Base-by-base conservation (phyloP, 805 yeast species). In the Pichia deserticola region DNA sequence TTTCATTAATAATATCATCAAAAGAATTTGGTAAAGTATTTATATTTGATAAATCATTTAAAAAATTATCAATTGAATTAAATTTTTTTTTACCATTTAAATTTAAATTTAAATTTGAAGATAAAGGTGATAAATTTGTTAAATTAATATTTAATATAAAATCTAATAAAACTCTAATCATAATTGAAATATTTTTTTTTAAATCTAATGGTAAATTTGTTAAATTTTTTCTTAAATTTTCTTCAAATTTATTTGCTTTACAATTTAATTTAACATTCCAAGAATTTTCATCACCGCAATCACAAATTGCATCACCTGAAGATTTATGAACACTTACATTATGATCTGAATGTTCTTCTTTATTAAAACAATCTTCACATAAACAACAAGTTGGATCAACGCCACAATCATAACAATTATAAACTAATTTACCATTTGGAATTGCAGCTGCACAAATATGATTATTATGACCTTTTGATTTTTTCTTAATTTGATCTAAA, bases 301-400 rank as follows among this genome's bases (percentile, higher is more conserved):
- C 89, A 63, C 89, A 84, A 32, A 82, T 78, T 4, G 86, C 87
- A 41, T 69, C 71, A 4, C 77, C 81, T 5, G 61, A 55, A 5
- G 85, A 73, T 12, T 69, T 70, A 60, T 73, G 78, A 48, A 75
- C 73, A 32, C 73, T 67, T 8, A 86, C 86, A 52, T 78, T 78
- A 60, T 86, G 95, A 47, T 74, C 81, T 12, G 65, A 60, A 62
- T 86, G 95, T 57, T 84, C 88, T 5, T 75, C 75, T 48, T 76
- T 74, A 61, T 84, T 82, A 67, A 84, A 86, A 62, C 95, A 86
- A 56, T 79, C 68, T 11, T 75, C 77, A 65, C 95, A 86, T 30
- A 86, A 62, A 35, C 87, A 89, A 70, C 95, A 86, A 0, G 90
- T 83, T 8, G 79, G 81, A 64, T 86, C 95, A 52, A 75, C 77